phyloP scores from a whole-genome alignment of 176 grass and related monocot genomes.

The Triticum monococcum region DNA sequence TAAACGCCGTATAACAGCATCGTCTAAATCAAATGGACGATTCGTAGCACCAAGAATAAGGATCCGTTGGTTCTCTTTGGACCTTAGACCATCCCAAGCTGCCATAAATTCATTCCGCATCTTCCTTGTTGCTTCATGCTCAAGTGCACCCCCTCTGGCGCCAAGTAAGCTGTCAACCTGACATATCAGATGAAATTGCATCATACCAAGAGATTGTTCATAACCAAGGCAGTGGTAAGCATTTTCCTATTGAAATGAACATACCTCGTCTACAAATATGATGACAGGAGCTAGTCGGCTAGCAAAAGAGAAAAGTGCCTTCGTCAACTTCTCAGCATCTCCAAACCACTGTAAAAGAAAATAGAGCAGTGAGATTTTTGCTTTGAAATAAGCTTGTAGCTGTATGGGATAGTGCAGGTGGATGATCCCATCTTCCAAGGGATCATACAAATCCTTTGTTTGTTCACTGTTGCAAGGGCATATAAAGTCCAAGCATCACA shows the following conservation, averaged over 20 bases:
- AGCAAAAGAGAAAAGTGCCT: slow-evolving; percentile 96
- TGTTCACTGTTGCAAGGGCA: neutral
- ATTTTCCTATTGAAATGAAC: slow-evolving; percentile 14
- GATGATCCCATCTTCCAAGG: slow-evolving; percentile 12
- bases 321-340: slow-evolving; percentile 96
- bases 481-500: slow-evolving; percentile 8
- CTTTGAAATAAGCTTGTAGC: slow-evolving; percentile 30
- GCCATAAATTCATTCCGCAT: slow-evolving; percentile 99
- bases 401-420: neutral
- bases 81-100: slow-evolving; percentile 91
- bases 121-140: slow-evolving; percentile 98
- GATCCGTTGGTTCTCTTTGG: slow-evolving; percentile 90
- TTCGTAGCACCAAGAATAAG: slow-evolving; percentile 96
- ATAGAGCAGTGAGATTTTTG: slow-evolving; percentile 16
- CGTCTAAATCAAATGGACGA: slow-evolving; percentile 96
- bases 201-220: neutral
- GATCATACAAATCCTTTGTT: slow-evolving; percentile 4
- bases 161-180: slow-evolving; percentile 97
- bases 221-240: neutral
- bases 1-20: slow-evolving; percentile 94
- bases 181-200: slow-evolving; percentile 19
- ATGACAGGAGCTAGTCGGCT: slow-evolving; percentile 81
- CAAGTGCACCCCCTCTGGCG: slow-evolving; percentile 88
- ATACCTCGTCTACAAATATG: slow-evolving; percentile 98
- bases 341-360: slow-evolving; percentile 91